These are phyloP conservation scores for Solanum boliviense DNA, from an alignment of 257 asterid species.

Conservation along the genomic window DNA sequence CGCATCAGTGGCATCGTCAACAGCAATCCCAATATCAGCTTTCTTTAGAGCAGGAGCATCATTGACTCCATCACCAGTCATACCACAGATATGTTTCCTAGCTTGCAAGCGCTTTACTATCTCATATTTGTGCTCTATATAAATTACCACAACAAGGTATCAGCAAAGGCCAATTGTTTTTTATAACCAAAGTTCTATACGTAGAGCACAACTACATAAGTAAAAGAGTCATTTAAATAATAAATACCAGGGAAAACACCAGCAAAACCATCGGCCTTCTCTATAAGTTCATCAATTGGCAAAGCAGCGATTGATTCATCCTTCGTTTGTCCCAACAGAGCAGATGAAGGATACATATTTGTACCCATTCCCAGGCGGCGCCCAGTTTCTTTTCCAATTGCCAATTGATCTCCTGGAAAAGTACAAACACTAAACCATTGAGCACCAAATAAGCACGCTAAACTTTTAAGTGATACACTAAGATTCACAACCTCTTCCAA, in stretches of 20 bases:
- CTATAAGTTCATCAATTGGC: constrained; percentile 95
- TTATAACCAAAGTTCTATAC: neutral
- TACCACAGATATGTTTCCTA: constrained; percentile 93
- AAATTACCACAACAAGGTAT: neutral
- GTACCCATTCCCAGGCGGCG: constrained; percentile 98
- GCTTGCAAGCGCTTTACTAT: constrained; percentile 97
- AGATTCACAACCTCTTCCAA: neutral
- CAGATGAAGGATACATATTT: constrained; percentile 96
- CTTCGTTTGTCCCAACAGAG: constrained; percentile 87
- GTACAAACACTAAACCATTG: neutral
- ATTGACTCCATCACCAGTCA: constrained; percentile 99
- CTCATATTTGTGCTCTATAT: constrained; percentile 90
- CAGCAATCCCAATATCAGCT: constrained; percentile 98
- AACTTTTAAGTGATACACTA: neutral
- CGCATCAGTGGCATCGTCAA: constrained; percentile 98
- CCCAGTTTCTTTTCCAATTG: constrained; percentile 96
- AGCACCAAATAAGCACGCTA: neutral
- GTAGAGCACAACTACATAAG: neutral
- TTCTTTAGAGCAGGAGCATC: constrained; percentile 97
- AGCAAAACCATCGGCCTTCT: constrained; percentile 98
- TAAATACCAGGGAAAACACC: constrained; percentile 92
- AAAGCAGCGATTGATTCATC: constrained; percentile 89
- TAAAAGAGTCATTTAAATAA: neutral
- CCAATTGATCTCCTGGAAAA: constrained; percentile 83
- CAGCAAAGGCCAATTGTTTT: neutral